Conservation (phyloP, 164 flowering plant genomes). For the Berberis thunbergii region DNA sequence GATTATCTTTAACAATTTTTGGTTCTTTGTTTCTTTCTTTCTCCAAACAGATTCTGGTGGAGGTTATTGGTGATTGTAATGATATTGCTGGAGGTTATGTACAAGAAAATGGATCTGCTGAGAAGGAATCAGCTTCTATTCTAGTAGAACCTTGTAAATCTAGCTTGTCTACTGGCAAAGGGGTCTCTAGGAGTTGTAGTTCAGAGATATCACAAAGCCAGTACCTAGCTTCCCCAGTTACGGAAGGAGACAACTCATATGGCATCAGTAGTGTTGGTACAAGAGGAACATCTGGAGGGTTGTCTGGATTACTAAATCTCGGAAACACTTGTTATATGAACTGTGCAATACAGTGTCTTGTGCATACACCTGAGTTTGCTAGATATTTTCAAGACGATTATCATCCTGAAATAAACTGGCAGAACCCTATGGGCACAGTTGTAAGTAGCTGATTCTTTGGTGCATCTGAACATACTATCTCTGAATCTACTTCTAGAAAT, state of each 20-base stretch:
- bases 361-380: slow-evolving; percentile 95
- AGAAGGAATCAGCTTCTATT: slow-evolving; percentile 44
- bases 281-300: slow-evolving; percentile 74
- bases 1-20: background rate
- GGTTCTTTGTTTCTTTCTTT: slow-evolving; percentile 4
- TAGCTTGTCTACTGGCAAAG: slow-evolving; percentile 60
- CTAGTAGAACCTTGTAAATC: slow-evolving; percentile 56
- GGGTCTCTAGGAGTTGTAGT: slow-evolving; percentile 49
- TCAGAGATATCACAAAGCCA: slow-evolving; percentile 51
- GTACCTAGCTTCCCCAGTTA: slow-evolving; percentile 30
- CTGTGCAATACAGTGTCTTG: slow-evolving; percentile 98
- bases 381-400: slow-evolving; percentile 89
- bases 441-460: slow-evolving; percentile 43
- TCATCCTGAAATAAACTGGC: slow-evolving; percentile 83
- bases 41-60: slow-evolving; percentile 70
- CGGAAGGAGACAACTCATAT: slow-evolving; percentile 47
- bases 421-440: slow-evolving; percentile 95
- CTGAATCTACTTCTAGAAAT: background rate
- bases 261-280: slow-evolving; percentile 55
- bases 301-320: slow-evolving; percentile 86
- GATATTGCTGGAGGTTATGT: slow-evolving; percentile 39
- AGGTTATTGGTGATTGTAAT: slow-evolving; percentile 41
- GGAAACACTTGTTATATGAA: slow-evolving; percentile 99
- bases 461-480: too few species aligned
- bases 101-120: slow-evolving; percentile 51